A percentile compares a stretch with the other conserved stretches of the same genome.
Conservation (phyloP, 345 rosid species). For the Aquilaria yunnanensis region DNA sequence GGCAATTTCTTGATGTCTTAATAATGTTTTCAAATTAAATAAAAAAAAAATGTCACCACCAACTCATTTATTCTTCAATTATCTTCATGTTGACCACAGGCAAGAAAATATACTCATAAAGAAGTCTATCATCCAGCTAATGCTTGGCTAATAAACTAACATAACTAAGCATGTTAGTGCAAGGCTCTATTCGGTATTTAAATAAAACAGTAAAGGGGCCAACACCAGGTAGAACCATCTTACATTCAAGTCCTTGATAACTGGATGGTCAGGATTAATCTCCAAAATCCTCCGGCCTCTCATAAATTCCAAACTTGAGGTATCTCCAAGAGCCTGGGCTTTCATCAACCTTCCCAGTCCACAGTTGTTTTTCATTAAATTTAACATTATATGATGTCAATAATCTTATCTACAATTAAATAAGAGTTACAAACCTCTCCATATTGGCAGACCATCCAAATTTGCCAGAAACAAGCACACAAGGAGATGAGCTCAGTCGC, state of each 20-base stretch:
- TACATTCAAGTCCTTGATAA: slow-evolving; percentile 82
- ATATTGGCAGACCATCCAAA: slow-evolving; percentile 99
- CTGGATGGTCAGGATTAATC: slow-evolving; percentile 93
- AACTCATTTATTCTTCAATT: no score
- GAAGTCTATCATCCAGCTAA: no score
- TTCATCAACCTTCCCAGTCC: slow-evolving; percentile 71
- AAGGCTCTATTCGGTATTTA: background rate
- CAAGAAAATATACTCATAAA: no score
- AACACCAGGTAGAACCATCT: slow-evolving; percentile 16
- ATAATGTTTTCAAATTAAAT: no score
- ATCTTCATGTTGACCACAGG: no score
- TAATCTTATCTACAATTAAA: background rate
- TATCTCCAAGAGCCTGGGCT: slow-evolving; percentile 98
- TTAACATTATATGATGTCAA: background rate
- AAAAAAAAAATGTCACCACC: no score
- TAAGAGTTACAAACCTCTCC: slow-evolving; percentile 65
- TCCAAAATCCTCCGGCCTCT: slow-evolving; percentile 93
- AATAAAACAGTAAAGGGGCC: background rate
- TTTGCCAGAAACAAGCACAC: slow-evolving; percentile 97
- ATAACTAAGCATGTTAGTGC: background rate
- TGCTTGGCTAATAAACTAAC: background rate
- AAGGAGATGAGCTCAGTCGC: slow-evolving; percentile 89
- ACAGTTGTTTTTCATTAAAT: slow-evolving; percentile 2
- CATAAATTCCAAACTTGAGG: slow-evolving; percentile 97
- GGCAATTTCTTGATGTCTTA: no score